These are phyloP conservation scores for Aspergillus olivimuriae DNA, from an alignment of 495 filamentous ascomycete genomes.

Conservation along the genomic window DNA sequence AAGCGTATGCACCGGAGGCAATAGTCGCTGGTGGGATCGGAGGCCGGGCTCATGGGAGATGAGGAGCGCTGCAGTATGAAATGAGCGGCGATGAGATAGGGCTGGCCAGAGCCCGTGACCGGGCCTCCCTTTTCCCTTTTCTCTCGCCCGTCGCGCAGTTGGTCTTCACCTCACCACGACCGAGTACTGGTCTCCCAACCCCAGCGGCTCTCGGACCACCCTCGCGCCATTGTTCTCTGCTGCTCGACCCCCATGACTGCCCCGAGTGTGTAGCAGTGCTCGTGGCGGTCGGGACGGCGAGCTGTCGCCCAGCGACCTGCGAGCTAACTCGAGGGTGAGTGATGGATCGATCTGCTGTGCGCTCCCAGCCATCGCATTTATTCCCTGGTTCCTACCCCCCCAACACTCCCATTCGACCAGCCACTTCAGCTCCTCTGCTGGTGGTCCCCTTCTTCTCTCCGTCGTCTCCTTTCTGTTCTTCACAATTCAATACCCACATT, in stretches of 20 bases:
- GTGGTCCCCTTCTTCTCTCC: conserved; percentile 6
- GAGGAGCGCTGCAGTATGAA: background rate
- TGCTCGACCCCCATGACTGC: conserved; percentile 17
- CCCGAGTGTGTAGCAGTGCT: conserved; percentile 11
- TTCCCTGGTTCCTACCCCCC: conserved; percentile 8
- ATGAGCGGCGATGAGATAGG: background rate
- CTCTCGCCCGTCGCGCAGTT: background rate
- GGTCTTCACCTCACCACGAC: conserved; percentile 2
- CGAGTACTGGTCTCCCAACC: conserved; percentile 1
- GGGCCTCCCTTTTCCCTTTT: conserved; percentile 2
- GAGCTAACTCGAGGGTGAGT: background rate
- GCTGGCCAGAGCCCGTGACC: background rate
- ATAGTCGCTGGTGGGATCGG: background rate
- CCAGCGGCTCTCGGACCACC: background rate
- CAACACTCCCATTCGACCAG: conserved; percentile 24
- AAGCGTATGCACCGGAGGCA: background rate
- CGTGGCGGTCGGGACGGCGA: conserved; percentile 18
- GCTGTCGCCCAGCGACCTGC: conserved; percentile 3
- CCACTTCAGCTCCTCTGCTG: conserved; percentile 6
- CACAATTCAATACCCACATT: conserved; percentile 23
- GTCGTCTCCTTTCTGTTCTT: conserved; percentile 5
- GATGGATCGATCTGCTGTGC: background rate
- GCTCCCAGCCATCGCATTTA: conserved; percentile 25
- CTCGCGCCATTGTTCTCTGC: conserved; percentile 13
- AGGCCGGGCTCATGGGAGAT: background rate